phyloP scores from a whole-genome alignment of 148 eudicot species.

The Spergularia marina region DNA sequence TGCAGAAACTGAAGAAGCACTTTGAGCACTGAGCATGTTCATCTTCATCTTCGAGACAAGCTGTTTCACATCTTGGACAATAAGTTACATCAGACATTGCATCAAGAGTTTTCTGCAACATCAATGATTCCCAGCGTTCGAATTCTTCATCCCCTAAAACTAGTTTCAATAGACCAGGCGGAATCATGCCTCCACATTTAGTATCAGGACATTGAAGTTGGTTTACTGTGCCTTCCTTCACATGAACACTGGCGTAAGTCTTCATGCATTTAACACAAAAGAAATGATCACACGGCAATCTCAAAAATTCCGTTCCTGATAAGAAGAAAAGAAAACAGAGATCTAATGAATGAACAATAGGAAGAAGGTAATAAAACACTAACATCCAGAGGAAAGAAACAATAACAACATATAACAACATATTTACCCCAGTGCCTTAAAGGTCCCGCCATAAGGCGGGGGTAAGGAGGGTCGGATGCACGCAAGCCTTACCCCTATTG shows the following conservation, averaged over 20 bases:
- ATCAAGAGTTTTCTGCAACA: conserved; percentile 77
- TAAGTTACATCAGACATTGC: conserved; percentile 86
- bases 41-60: conserved; percentile 83
- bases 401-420: too few species aligned
- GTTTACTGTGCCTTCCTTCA: conserved; percentile 71
- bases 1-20: conserved; percentile 87
- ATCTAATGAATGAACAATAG: conserved; percentile 10
- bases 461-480: too few species aligned
- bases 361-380: neutral
- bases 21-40: conserved; percentile 88
- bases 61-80: conserved; percentile 96
- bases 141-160: conserved; percentile 69
- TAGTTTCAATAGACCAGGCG: conserved; percentile 73
- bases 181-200: conserved; percentile 92
- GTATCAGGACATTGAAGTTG: conserved; percentile 68
- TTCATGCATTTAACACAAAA: conserved; percentile 81
- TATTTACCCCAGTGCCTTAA: too few species aligned
- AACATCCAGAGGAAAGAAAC: neutral
- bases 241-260: conserved; percentile 69
- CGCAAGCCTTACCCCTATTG: too few species aligned
- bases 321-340: conserved; percentile 17
- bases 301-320: conserved; percentile 74
- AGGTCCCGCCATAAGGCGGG: too few species aligned
- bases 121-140: conserved; percentile 80
- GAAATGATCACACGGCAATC: conserved; percentile 87